Conservation (phyloP, 225 moss, liverwort and hornwort species). For the Lunularia cruciata region DNA sequence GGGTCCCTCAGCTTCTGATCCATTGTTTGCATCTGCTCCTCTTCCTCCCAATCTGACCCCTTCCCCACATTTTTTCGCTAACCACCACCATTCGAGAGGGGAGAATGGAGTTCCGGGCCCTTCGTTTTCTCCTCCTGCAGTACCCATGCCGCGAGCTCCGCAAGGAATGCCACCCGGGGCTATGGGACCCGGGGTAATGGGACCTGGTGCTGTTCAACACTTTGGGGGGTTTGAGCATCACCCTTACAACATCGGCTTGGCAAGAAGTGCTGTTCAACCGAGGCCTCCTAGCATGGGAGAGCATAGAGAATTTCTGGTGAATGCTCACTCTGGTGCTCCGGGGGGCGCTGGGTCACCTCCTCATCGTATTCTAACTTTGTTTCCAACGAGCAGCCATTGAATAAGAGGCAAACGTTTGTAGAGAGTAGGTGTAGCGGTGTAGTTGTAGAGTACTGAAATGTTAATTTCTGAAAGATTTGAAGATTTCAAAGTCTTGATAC, state of each 20-base stretch:
- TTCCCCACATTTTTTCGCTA: conserved; percentile 63
- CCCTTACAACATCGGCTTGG: conserved; percentile 51
- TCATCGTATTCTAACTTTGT: conserved; percentile 79
- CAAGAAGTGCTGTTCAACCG: conserved; percentile 67
- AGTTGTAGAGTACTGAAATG: conserved; percentile 21
- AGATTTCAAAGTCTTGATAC: conserved; percentile 18
- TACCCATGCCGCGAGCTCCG: conserved; percentile 54
- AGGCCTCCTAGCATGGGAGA: conserved; percentile 57
- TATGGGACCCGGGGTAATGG: conserved; percentile 43
- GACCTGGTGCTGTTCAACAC: conserved; percentile 45
- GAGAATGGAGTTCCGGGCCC: conserved; percentile 52
- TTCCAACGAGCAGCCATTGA: conserved; percentile 80
- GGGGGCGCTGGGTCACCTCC: conserved; percentile 64
- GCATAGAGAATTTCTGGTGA: conserved; percentile 67
- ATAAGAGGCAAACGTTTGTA: conserved; percentile 13
- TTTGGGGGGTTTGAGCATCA: conserved; percentile 74
- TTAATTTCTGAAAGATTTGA: conserved; percentile 7
- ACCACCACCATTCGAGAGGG: conserved; percentile 55
- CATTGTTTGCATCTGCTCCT: conserved; percentile 83
- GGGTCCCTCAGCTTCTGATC: conserved; percentile 79
- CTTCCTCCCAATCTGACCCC: conserved; percentile 79
- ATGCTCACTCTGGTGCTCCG: conserved; percentile 50
- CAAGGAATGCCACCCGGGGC: conserved; percentile 19
- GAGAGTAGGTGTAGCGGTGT: conserved; percentile 13
- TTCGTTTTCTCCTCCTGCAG: conserved; percentile 53